Base-by-base conservation (phyloP, 2,329 filamentous ascomycete species). In the Alternaria hordeiaustralica region DNA sequence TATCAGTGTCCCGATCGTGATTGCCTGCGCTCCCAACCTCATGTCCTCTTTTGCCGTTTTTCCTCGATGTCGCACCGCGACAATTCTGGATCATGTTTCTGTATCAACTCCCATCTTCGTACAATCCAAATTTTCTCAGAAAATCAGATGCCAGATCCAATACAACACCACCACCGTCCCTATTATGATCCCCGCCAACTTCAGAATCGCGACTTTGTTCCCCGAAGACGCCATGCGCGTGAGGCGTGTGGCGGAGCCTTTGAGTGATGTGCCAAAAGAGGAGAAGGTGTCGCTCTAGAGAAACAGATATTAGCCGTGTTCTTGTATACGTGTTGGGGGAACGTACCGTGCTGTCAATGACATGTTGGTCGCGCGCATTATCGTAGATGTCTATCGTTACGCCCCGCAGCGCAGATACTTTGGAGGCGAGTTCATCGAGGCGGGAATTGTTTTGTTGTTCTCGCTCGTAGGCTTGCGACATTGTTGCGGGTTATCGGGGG, bases 301-400 rank as follows among this genome's bases (percentile, higher is more conserved):
- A 3, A n/a, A 33, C 8, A 36, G 15, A 13, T 57, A 26, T 47
- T n/a, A 61, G 23, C 4, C 10, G 26, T 28, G 26, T 9, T 26
- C 25, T 26, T 9, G 25, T 26, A 23, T 23, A 23, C 23, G 23
- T 23, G 23, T 23, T 6, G 23, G 23, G 23, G 23, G 23, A 26
- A 25, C 25, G 8, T 86, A 96, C 93, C 43, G 92, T 95, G 75
- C 89, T 90, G 81, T 99, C 93, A n/a, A 99, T 92, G 67, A 97
- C 88, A 70, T 92, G 89, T 74, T 98, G 95, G 73, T 92, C 89
- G 62, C 93, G 89, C 54, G 96, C 96, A 79, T 96, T 94, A 83
- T 98, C 94, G 86, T 98, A 97, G 76, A 99, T 99, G 84, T 99
- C 94, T 69, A 98, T 89, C 45, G 96, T 99, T 55, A 99, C 93